A percentile compares a stretch with the other conserved stretches of the same genome.
These are phyloP conservation scores for Xylariaceae sp. DNA, from an alignment of 2,329 filamentous ascomycete genomes.

Conservation along the genomic window DNA sequence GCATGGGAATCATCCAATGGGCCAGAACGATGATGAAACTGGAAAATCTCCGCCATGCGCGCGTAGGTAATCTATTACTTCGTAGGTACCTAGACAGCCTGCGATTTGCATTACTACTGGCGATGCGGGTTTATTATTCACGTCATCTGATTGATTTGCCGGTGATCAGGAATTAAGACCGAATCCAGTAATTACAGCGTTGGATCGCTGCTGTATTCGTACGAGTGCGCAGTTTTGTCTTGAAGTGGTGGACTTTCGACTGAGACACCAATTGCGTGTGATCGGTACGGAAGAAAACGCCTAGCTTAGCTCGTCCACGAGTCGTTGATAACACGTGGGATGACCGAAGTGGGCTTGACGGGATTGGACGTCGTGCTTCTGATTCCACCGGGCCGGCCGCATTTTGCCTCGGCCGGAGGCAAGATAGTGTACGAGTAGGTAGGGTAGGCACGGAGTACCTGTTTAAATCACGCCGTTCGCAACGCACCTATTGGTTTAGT, in stretches of 20 bases:
- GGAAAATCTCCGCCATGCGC: no score
- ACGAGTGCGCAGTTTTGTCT: neutral
- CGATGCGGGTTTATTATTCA: neutral
- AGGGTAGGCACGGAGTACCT: neutral
- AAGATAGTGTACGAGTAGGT: neutral
- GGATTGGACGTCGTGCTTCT: neutral
- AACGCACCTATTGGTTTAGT: no score
- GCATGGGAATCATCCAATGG: no score
- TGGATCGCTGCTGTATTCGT: neutral
- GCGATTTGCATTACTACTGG: neutral
- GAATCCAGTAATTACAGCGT: neutral
- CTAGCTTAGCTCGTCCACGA: neutral
- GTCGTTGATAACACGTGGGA: neutral
- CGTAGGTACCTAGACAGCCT: neutral
- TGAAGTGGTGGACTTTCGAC: neutral
- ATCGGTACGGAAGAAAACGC: neutral
- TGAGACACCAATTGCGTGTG: neutral
- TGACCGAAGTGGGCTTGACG: neutral
- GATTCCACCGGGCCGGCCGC: conserved; percentile 4
- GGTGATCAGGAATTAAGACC: no score
- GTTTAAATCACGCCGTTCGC: no score
- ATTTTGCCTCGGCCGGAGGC: neutral
- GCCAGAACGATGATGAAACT: no score
- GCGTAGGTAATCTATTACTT: neutral
- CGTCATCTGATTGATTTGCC: neutral